phyloP scores from a whole-genome alignment of 108 stramenopile genomes.

The Nitzschia sp. region DNA sequence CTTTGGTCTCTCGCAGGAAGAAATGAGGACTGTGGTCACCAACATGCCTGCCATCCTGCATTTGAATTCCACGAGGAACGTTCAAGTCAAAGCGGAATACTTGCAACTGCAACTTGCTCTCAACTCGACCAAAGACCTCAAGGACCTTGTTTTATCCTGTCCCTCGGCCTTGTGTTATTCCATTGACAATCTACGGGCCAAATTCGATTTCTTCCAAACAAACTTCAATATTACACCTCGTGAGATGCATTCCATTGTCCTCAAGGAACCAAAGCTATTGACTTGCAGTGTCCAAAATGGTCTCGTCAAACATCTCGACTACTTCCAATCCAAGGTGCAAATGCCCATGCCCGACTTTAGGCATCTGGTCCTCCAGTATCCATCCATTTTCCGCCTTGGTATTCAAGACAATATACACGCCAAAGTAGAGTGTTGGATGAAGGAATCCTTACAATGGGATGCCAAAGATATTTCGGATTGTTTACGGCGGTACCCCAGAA shows the following conservation, averaged over 20 bases:
- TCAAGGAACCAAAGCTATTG: conserved; percentile 60
- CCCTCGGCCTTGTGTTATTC: conserved; percentile 70
- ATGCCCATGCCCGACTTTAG: conserved; percentile 57
- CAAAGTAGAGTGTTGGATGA: conserved; percentile 73
- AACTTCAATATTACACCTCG: conserved; percentile 13
- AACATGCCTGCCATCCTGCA: conserved; percentile 66
- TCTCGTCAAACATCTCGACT: conserved; percentile 57
- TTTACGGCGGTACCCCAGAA: conserved; percentile 59
- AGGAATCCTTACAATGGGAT: too few relatives aligned
- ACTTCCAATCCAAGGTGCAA: conserved; percentile 54
- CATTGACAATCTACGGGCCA: conserved; percentile 50
- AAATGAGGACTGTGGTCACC: conserved; percentile 51
- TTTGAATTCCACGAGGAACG: conserved; percentile 60
- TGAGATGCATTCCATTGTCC: conserved; percentile 50
- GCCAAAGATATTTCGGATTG: conserved; percentile 45
- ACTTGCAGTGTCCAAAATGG: conserved; percentile 57
- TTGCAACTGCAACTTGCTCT: neutral
- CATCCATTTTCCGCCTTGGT: conserved; percentile 62
- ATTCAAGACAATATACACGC: conserved; percentile 66
- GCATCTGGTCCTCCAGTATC: conserved; percentile 55
- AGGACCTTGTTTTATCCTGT: conserved; percentile 48
- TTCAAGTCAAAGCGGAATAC: conserved; percentile 61
- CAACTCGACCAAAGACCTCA: conserved; percentile 37
- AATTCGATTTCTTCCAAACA: conserved; percentile 60
- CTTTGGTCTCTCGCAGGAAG: conserved; percentile 64